Evolutionary conservation across 2,329 filamentous ascomycete genomes (phyloP).

Genomic region (Monilinia fructigena): DNA sequence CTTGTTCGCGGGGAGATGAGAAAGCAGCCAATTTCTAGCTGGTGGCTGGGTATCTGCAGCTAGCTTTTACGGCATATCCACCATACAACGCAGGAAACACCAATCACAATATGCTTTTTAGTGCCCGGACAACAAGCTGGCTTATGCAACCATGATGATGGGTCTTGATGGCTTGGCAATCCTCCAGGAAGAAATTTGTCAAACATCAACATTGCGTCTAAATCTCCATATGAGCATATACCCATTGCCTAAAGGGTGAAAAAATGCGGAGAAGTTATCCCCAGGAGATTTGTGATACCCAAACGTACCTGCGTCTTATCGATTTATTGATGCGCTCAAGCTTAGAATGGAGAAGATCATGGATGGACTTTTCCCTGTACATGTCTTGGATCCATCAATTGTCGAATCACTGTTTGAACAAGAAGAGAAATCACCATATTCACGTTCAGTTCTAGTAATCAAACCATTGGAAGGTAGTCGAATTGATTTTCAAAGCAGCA

Average conservation of each 20-base stretch:
- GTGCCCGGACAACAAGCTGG: constrained; percentile 1
- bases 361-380: too few relatives aligned
- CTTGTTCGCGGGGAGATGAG: constrained; percentile 23
- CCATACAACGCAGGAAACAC: background rate
- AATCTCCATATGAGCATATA: background rate
- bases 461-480: too few relatives aligned
- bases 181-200: background rate
- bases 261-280: constrained; percentile 9
- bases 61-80: constrained; percentile 16
- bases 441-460: too few relatives aligned
- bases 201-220: background rate
- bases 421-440: too few relatives aligned
- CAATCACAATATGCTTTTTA: constrained; percentile 2
- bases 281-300: background rate
- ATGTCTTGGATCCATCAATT: too few relatives aligned
- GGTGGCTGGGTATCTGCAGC: constrained; percentile 23
- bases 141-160: constrained; percentile 2
- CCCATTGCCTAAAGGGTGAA: background rate
- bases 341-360: too few relatives aligned
- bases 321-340: too few relatives aligned
- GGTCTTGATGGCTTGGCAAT: background rate
- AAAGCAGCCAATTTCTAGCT: constrained; percentile 12
- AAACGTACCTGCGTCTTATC: too few relatives aligned
- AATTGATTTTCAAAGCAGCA: too few relatives aligned
- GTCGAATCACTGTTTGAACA: too few relatives aligned